Conservation (phyloP, 2,329 filamentous ascomycete species). For the Diaporthe ilicicola region DNA sequence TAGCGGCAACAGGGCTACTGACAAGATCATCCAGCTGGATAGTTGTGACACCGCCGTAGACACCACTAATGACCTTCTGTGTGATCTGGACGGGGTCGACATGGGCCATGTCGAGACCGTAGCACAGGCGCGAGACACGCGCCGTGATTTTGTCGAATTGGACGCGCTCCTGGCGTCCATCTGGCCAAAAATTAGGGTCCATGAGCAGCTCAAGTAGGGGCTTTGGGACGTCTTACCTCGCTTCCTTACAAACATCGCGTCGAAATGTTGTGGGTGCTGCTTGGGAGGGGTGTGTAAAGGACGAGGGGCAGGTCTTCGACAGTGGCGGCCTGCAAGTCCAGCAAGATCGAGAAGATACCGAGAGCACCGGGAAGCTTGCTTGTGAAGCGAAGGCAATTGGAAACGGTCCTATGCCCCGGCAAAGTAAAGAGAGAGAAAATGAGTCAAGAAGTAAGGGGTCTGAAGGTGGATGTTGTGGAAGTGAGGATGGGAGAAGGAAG, state of each 20-base stretch:
- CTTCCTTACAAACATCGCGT: conserved; percentile 70
- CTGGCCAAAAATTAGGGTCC: conserved; percentile 53
- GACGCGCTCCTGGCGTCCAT: conserved; percentile 99
- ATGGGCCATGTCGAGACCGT: conserved; percentile 92
- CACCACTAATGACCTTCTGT: conserved; percentile 98
- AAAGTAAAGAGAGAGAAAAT: conserved; percentile 1
- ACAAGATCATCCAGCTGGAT: conserved; percentile 97
- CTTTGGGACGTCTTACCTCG: conserved; percentile 57
- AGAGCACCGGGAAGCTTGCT: neutral
- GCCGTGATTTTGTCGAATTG: conserved; percentile 99
- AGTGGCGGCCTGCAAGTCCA: conserved; percentile 19
- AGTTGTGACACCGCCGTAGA: conserved; percentile 97
- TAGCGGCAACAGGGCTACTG: conserved; percentile 49
- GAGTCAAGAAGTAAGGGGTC: neutral
- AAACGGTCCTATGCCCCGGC: neutral
- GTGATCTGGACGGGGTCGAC: conserved; percentile 98
- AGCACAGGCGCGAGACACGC: conserved; percentile 96
- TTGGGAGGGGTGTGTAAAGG: neutral
- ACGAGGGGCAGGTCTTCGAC: conserved; percentile 23
- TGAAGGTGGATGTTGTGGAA: conserved; percentile 6
- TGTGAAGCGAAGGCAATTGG: neutral
- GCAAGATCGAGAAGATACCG: neutral
- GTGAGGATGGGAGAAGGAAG: conserved; percentile 8
- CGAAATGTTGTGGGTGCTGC: conserved; percentile 34
- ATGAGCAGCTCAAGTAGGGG: neutral